Evolutionary conservation across 2,329 filamentous ascomycete genomes (phyloP).

Genomic region (Boeremia exigua): DNA sequence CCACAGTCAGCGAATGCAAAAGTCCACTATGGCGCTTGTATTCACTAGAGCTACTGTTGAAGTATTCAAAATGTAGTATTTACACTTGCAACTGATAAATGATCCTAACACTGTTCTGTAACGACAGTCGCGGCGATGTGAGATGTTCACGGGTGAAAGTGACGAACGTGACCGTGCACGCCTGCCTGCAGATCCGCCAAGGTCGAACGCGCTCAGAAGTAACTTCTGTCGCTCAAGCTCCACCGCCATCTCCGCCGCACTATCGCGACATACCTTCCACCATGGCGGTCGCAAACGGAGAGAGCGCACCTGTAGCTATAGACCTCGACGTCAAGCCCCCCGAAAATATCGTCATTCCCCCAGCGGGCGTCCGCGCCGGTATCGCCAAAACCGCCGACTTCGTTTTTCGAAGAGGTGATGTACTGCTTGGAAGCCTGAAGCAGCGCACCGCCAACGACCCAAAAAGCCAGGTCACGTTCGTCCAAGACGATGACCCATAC

Average conservation of each 20-base stretch:
- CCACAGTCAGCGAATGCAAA: constrained; percentile 1
- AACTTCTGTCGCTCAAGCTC: constrained; percentile 10
- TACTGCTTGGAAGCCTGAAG: constrained; percentile 83
- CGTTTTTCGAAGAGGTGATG: constrained; percentile 69
- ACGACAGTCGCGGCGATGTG: constrained; percentile 6
- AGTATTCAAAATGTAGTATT: background rate
- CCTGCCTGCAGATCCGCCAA: constrained; percentile 18
- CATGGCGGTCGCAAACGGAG: constrained; percentile 42
- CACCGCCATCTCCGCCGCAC: constrained; percentile 16
- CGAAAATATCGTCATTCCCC: constrained; percentile 83
- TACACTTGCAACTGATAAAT: background rate
- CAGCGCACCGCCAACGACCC: constrained; percentile 83
- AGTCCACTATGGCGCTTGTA: background rate
- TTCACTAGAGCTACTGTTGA: background rate
- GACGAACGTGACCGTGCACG: constrained; percentile 6
- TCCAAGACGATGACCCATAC: constrained; percentile 81
- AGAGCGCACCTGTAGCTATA: constrained; percentile 19
- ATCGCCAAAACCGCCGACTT: constrained; percentile 96
- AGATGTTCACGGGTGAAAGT: background rate
- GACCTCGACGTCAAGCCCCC: constrained; percentile 68
- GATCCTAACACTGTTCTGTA: constrained; percentile 1
- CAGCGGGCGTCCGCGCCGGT: constrained; percentile 78
- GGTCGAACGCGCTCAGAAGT: constrained; percentile 16
- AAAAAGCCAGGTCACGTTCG: constrained; percentile 91
- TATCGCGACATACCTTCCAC: constrained; percentile 11